A percentile compares a stretch with the other conserved stretches of the same genome.
phyloP scores from a whole-genome alignment of 331 rosid genomes.

The Erythrophleum ivorense region DNA sequence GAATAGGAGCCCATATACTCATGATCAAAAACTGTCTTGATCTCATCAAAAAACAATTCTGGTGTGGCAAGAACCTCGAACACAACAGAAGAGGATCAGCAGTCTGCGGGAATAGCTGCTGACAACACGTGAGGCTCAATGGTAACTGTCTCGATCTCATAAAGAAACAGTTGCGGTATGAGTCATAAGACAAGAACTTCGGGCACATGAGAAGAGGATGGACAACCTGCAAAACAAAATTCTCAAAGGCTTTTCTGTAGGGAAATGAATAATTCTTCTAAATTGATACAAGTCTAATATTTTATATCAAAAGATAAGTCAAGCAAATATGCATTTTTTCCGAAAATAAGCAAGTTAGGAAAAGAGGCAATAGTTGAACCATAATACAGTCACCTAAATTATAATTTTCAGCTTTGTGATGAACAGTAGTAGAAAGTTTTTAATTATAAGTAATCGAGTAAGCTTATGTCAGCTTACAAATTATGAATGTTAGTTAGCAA shows the following conservation, averaged over 20 bases:
- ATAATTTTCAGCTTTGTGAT: not conserved
- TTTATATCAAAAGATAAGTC: not conserved
- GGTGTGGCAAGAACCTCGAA: slow-evolving; percentile 45
- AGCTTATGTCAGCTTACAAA: too few relatives aligned
- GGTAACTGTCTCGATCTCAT: slow-evolving; percentile 51
- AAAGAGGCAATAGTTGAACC: not conserved
- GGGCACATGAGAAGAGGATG: slow-evolving; percentile 54
- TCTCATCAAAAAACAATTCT: slow-evolving; percentile 48
- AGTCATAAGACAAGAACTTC: slow-evolving; percentile 47
- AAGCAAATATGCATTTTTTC: not conserved
- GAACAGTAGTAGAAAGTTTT: slow-evolving; percentile 10
- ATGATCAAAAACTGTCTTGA: slow-evolving; percentile 54
- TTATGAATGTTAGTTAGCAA: too few relatives aligned
- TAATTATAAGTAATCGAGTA: not conserved
- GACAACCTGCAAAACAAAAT: slow-evolving; percentile 36
- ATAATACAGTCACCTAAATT: not conserved
- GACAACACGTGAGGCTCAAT: slow-evolving; percentile 50
- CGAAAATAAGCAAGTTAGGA: not conserved
- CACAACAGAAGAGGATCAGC: slow-evolving; percentile 50
- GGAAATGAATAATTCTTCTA: not conserved
- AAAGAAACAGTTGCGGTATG: slow-evolving; percentile 46
- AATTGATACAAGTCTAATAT: not conserved
- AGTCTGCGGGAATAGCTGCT: slow-evolving; percentile 38
- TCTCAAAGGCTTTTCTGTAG: slow-evolving; percentile 1
- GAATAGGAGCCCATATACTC: slow-evolving; percentile 53